Conservation (phyloP, 345 rosid genomes). For the Heritiera littoralis region DNA sequence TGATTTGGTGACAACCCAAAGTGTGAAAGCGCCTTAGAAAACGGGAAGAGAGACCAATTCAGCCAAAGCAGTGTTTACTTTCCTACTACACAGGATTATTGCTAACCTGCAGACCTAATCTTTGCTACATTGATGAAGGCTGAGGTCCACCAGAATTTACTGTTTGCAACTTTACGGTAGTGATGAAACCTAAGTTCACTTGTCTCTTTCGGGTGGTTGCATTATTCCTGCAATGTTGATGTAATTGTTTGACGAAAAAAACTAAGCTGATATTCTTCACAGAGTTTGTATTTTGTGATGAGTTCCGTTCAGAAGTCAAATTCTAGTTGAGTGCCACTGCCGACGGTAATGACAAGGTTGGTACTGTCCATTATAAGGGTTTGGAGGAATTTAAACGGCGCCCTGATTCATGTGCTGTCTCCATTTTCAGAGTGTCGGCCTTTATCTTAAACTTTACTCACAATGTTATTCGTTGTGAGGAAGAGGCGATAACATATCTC, state of each 20-base stretch:
- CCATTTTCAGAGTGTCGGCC: not conserved
- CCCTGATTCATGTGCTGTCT: not conserved
- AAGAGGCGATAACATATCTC: too few relatives aligned
- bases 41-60: not conserved
- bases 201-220: conserved; percentile 23
- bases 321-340: not conserved
- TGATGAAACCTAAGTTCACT: not conserved
- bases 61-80: not conserved
- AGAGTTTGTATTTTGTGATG: not conserved
- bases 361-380: not conserved
- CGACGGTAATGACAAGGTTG: not conserved
- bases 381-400: not conserved
- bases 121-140: not conserved
- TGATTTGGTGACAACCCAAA: not conserved
- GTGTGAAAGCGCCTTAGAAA: not conserved
- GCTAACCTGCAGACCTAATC: not conserved
- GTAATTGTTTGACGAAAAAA: not conserved
- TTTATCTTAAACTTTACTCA: too few relatives aligned
- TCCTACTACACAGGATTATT: not conserved
- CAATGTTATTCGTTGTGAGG: too few relatives aligned
- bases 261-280: not conserved
- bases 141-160: conserved; percentile 18
- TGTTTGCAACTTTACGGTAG: not conserved
- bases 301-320: not conserved
- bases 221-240: not conserved